Base-by-base conservation (phyloP, 1,284 basidiomycete genomes). In the Moesziomyces parantarcticus region DNA sequence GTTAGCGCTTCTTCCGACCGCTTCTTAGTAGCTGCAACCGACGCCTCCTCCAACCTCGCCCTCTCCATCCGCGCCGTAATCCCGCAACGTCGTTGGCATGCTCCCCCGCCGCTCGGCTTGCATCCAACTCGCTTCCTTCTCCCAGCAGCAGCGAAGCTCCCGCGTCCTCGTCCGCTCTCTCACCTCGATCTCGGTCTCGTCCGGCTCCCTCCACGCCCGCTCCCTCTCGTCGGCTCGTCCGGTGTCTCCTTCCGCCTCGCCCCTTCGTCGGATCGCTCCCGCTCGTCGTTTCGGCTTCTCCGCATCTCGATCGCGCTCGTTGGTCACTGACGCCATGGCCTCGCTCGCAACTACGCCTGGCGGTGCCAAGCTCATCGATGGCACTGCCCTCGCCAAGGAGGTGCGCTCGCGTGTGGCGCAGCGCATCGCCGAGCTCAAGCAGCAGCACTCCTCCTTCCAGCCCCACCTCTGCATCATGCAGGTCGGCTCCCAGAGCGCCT, bases 381-480 rank as follows among this genome's bases (percentile, higher is more conserved):
- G 96, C 29, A 93, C 89, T 53, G 89, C 89, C 46, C 87, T 96
- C 69, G 93, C 96, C 78, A 93, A 92, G 94, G 95, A 80, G 71
- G 88, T 79, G 43, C 77, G 82, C 44, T 53, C 66, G 25, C 63
- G 72, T 10, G 78, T 83, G 18, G 72, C 75, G 26, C 67, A 78
- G 44, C 71, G 73, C 36, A 76, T 81, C 50, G 41, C 58, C 1
- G 58, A 68, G 58, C 55, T 78, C 60, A 68, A 72, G 43, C 47
- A 88, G 11, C 87, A 86, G 66, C 89, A 89, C 84, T 91, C 93
- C 23, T 91, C 91, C 44, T 98, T 99, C 87, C 89, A 91, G 80
- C 92, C 94, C 18, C 89, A 91, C 84, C 89, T 99, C 39, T 91
- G 90, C 79, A 95, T 99, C 85, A 89, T 99, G 58, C 97, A 99